Evolutionary conservation across 352 stramenopile species (phyloP).

Genomic region (Globisporangium uncinulatum): DNA sequence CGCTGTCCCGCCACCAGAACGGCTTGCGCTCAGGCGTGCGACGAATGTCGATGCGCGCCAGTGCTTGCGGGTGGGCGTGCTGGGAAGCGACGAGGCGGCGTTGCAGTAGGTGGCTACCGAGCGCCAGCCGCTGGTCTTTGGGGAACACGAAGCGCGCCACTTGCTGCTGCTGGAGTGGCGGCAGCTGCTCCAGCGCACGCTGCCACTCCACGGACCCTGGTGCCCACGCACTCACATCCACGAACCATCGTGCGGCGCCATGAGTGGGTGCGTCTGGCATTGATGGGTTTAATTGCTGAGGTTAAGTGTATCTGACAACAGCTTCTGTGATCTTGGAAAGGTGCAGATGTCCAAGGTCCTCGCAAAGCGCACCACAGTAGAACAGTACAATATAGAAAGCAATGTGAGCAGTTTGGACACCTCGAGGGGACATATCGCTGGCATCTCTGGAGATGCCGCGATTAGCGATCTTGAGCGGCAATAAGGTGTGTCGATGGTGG

Average conservation of each 20-base stretch:
- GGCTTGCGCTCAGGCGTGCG: conserved; percentile 67
- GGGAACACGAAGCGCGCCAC: conserved; percentile 54
- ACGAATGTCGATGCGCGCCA: conserved; percentile 37
- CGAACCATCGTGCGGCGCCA: conserved; percentile 17
- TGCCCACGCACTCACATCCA: conserved; percentile 41
- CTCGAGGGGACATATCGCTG: no score
- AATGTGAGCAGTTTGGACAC: no score
- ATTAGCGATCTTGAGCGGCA: no score
- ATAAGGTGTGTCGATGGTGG: no score
- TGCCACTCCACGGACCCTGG: conserved; percentile 27
- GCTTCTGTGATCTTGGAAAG: no score
- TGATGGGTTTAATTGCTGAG: no score
- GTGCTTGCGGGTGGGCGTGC: conserved; percentile 10
- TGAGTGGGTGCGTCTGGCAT: background rate
- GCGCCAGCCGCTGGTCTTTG: conserved; percentile 62
- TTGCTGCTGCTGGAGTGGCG: conserved; percentile 35
- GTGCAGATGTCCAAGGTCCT: no score
- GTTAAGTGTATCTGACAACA: no score
- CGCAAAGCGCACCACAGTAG: no score
- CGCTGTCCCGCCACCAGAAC: conserved; percentile 29
- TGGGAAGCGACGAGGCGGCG: conserved; percentile 34
- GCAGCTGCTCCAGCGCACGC: conserved; percentile 26
- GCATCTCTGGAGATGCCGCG: no score
- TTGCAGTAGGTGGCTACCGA: conserved; percentile 63
- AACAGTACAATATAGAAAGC: no score